phyloP scores from a whole-genome alignment of 2,329 filamentous ascomycete genomes.

The Zasmidium angulare region DNA sequence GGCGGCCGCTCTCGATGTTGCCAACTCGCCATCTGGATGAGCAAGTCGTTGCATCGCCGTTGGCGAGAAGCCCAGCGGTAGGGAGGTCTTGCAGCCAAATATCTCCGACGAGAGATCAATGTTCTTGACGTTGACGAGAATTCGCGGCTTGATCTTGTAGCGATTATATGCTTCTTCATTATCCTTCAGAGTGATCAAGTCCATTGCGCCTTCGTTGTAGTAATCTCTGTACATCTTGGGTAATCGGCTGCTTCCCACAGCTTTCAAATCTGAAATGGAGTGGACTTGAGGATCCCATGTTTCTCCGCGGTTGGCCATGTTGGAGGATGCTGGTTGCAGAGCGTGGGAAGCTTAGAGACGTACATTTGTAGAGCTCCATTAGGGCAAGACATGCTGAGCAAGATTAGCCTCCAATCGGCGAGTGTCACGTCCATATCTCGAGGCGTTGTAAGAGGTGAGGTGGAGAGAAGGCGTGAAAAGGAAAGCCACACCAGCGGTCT shows the following conservation, averaged over 20 bases:
- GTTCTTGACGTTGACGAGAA: slow-evolving; percentile 39
- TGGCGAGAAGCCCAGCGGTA: slow-evolving; percentile 56
- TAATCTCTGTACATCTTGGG: slow-evolving; percentile 30
- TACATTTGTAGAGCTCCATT: neutral
- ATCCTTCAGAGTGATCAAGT: slow-evolving; percentile 39
- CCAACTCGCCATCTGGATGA: slow-evolving; percentile 54
- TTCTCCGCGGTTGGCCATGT: slow-evolving; percentile 14
- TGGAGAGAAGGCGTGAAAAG: neutral
- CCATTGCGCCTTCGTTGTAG: slow-evolving; percentile 37
- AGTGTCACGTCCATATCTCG: neutral
- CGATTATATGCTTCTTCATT: slow-evolving; percentile 54
- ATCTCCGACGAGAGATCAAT: slow-evolving; percentile 44
- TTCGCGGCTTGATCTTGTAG: slow-evolving; percentile 40
- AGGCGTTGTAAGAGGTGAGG: neutral
- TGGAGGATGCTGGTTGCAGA: neutral
- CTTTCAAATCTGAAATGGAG: slow-evolving; percentile 14
- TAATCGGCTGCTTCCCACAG: slow-evolving; percentile 13
- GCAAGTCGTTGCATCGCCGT: slow-evolving; percentile 55
- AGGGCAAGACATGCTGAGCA: neutral
- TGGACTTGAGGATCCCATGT: slow-evolving; percentile 18
- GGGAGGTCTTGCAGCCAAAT: slow-evolving; percentile 42
- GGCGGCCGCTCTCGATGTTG: slow-evolving; percentile 48
- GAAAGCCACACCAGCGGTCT: neutral
- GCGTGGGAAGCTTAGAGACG: neutral
- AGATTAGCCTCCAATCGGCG: neutral